Evolutionary conservation across 306 rosid species (phyloP), one percentile per base, ranked within the genome.

Genomic region (Pyrus pyrifolia): DNA sequence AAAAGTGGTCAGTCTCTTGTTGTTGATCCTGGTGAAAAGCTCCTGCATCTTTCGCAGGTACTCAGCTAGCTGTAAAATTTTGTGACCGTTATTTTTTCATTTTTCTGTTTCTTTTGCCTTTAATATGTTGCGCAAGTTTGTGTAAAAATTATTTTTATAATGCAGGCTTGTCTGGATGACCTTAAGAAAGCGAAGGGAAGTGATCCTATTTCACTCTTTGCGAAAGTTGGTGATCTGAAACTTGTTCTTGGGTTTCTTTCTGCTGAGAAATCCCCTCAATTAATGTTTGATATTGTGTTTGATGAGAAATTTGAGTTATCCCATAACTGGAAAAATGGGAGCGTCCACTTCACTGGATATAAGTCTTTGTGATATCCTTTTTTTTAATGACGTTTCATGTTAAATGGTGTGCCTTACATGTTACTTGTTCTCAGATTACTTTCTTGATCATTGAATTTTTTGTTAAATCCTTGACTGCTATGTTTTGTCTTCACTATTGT

Each of bases 301-400:
- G 87, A 81, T 62, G 81, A 84, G 84, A 78, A 84, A 63, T 89
- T 92, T 79, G 87, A 85, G 89, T 80, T 92, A 71, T 89, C 96
- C 52, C 93, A 92, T 75, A 88, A 76, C 81, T 79, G 88, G 85
- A 84, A 89, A 87, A 78, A 81, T 78, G 93, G 96, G 71, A 87
- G 96, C n/a, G 83, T 92, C 63, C 81, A 81, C 85, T 84, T 89
- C 73, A 69, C 74, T 6, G 96, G 96, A 82, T 88, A 81, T 72
- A 78, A 27, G 75, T 61, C 80, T 12, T 27, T 15, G 64, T 73
- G 71, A 78, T 91, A 89, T 89, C 89, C 93, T 91, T 57, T 57
- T 57, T 70, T 68, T 65, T 73, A 25, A 44, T 11, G n/a, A 45
- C 51, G 67, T 57, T 66, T 52, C 23, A 12, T 59, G 19, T 79